Percentiles rank a stretch among this genome's conserved stretches.
These are phyloP conservation scores for Cotoneaster glaucophyllus DNA, from an alignment of 306 rosid species.

Conservation along the genomic window DNA sequence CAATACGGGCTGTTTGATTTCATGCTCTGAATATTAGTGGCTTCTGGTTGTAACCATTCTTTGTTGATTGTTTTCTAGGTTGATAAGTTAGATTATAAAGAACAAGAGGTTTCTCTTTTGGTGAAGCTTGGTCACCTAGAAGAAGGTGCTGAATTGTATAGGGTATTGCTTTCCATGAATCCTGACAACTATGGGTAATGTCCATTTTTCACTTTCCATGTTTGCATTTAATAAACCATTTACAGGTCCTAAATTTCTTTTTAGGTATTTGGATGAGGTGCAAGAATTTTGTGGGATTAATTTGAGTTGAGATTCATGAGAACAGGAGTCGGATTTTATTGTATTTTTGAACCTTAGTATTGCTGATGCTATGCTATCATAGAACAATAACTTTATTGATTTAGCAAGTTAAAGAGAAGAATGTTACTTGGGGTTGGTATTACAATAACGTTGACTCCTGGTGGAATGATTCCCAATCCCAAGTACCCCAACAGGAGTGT, in stretches of 20 bases:
- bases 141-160: slow-evolving; percentile 65
- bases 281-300: not conserved
- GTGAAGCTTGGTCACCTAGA: slow-evolving; percentile 73
- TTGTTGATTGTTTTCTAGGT: slow-evolving; percentile 44
- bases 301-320: not conserved
- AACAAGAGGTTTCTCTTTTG: slow-evolving; percentile 85
- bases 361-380: not conserved
- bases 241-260: not conserved
- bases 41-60: slow-evolving; percentile 14
- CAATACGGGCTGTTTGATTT: slow-evolving; percentile 10
- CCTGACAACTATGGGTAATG: slow-evolving; percentile 89
- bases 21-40: slow-evolving; percentile 8
- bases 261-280: not conserved
- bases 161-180: slow-evolving; percentile 70
- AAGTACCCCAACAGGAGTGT: not conserved
- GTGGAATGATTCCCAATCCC: not conserved
- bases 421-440: not conserved
- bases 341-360: not conserved
- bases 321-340: not conserved
- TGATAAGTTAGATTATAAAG: slow-evolving; percentile 74
- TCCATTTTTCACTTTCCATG: not conserved
- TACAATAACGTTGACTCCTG: not conserved
- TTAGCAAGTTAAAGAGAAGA: not conserved
- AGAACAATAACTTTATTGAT: not conserved
- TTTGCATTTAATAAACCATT: not conserved